Conservation (phyloP, 202 grass and related monocot species). For the Setaria italica region DNA sequence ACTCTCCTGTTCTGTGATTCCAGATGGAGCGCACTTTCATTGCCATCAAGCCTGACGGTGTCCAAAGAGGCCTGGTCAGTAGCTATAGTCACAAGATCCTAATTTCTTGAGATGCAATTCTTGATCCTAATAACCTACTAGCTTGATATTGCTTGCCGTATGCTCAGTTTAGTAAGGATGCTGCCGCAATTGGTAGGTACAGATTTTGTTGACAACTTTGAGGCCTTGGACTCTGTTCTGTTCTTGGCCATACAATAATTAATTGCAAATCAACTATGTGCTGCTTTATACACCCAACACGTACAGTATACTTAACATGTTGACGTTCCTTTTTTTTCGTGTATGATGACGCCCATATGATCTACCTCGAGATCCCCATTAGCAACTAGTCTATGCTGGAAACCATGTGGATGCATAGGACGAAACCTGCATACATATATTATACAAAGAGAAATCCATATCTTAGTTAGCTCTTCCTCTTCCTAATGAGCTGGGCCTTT, state of each 20-base stretch:
- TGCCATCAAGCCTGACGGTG: conserved; percentile 93
- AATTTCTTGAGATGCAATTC: background rate
- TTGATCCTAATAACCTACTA: background rate
- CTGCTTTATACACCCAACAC: background rate
- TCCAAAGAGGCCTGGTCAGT: conserved; percentile 93
- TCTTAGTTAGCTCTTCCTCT: background rate
- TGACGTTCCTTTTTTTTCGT: background rate
- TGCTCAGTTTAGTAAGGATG: background rate
- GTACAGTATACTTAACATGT: background rate
- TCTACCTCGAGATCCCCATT: conserved; percentile 21
- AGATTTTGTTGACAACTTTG: background rate
- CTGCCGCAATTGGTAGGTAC: background rate
- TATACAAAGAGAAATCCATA: background rate
- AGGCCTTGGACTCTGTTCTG: background rate
- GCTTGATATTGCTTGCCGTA: background rate
- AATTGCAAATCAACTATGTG: background rate
- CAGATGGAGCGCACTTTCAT: conserved; percentile 95
- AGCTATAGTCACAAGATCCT: background rate
- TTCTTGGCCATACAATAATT: background rate
- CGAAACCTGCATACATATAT: background rate
- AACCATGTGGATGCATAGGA: conserved; percentile 11
- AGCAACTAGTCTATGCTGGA: background rate
- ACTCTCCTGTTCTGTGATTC: background rate
- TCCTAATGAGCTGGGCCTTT: conserved; percentile 13
- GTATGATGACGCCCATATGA: background rate